phyloP scores from a whole-genome alignment of 1,139 yeast genomes.

The Kodamaea plutei region DNA sequence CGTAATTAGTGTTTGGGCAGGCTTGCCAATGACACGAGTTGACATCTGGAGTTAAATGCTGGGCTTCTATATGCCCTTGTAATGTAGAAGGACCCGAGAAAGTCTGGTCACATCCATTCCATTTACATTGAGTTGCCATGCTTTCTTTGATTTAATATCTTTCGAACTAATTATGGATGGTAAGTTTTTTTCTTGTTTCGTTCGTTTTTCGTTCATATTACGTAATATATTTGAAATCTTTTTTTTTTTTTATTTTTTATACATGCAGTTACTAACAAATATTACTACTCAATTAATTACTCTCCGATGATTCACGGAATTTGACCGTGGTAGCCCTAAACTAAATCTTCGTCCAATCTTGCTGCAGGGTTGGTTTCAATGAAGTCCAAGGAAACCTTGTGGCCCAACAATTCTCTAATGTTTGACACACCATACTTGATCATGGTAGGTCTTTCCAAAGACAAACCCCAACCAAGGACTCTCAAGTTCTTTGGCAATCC shows the following conservation, averaged over 20 bases:
- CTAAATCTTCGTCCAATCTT: constrained; percentile 68
- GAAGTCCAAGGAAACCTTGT: constrained; percentile 88
- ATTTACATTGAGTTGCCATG: background rate
- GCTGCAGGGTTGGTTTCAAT: constrained; percentile 97
- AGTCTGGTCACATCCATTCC: constrained; percentile 2
- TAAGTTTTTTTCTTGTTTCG: no score
- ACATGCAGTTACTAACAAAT: background rate
- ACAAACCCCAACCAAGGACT: constrained; percentile 96
- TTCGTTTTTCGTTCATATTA: background rate
- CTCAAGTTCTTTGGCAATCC: constrained; percentile 93
- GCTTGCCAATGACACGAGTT: constrained; percentile 33
- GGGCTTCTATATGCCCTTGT: constrained; percentile 2
- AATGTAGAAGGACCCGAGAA: background rate
- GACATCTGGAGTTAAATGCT: background rate
- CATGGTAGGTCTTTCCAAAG: constrained; percentile 98
- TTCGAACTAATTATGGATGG: background rate
- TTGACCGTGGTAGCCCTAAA: no score
- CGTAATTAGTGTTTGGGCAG: constrained; percentile 15
- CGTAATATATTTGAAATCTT: background rate
- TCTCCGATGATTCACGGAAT: no score
- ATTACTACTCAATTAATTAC: no score
- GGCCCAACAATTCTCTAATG: constrained; percentile 92
- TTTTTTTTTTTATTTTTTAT: background rate
- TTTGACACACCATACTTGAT: constrained; percentile 94
- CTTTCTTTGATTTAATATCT: background rate